Evolutionary conservation across 192 early-diverging fungal species (phyloP).

Genomic region (Spizellomyces sp.): DNA sequence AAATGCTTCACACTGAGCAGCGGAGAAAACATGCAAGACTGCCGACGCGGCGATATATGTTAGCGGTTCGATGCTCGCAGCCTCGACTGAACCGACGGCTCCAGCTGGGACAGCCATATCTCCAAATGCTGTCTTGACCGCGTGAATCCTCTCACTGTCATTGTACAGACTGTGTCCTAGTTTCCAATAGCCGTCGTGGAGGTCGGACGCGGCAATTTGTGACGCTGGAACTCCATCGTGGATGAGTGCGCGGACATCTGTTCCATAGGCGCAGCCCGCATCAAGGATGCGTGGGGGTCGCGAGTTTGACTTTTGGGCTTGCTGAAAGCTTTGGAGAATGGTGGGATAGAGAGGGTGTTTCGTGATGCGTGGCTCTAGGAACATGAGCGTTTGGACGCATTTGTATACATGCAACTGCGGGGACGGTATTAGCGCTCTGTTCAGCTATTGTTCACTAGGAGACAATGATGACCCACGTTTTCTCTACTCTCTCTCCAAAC

Average conservation of each 20-base stretch:
- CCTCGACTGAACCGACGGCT: too few relatives aligned
- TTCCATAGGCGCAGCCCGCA: conserved; percentile 42
- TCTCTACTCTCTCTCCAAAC: neutral
- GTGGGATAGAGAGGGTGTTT: conserved; percentile 20
- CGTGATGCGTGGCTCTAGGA: conserved; percentile 21
- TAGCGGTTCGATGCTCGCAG: neutral
- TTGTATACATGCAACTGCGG: conserved; percentile 29
- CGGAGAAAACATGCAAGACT: conserved; percentile 20
- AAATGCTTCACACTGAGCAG: neutral
- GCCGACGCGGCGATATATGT: neutral
- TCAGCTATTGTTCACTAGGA: too few relatives aligned
- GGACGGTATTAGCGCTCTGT: too few relatives aligned
- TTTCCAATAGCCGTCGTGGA: conserved; percentile 35
- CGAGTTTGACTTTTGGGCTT: neutral
- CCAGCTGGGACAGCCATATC: conserved; percentile 12
- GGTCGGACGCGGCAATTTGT: conserved; percentile 24
- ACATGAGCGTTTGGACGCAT: conserved; percentile 22
- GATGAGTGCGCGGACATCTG: conserved; percentile 33
- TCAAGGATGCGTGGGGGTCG: conserved; percentile 18
- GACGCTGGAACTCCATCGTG: conserved; percentile 17
- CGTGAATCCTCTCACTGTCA: neutral
- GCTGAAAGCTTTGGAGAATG: neutral
- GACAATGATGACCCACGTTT: neutral
- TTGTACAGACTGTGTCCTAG: conserved; percentile 25
- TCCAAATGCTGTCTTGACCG: conserved; percentile 17